Base-by-base conservation (phyloP, 2,329 filamentous ascomycete species). In the Botrytis tulipae region DNA sequence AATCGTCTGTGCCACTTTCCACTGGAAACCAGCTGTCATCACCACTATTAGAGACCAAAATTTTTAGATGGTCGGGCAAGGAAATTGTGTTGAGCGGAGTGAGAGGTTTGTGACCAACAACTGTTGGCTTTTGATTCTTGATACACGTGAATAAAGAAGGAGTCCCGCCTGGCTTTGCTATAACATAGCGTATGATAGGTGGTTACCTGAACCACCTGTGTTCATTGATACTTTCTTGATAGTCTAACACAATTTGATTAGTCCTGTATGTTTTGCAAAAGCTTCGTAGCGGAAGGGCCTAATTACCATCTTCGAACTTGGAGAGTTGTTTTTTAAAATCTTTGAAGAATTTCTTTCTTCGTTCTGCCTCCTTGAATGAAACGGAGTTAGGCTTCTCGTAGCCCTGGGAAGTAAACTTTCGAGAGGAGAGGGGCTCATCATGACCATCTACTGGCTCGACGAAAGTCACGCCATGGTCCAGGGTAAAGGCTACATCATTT, bases 161-260 rank as follows among this genome's bases (percentile, higher is more conserved):
- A 20, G 10, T 14, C 5, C 10, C 5, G 12, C 7, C 9, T n/a
- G 40, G 32, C 18, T 29, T 40, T 71, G 69, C 69, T 62, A 62
- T 59, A 22, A 71, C 40, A 22, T 48, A 71, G 9, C 69, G 69
- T 40, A 71, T 32, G 9, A 10, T 22, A n/a, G 69, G 69, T 18
- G 20, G 7, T 20, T 51, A 22, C 14, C n/a, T 42, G 37, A 40
- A 12, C 16, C n/a, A 51, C 4, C 16, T 20, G 32, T 46, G 8
- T 12, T 14, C 9, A 16, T 18, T 32, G 16, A 32, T 12, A 32
- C 22, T 12, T 22, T n/a, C 61, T 46, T 29, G 40, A 44, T 29
- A 46, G 4, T 16, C 16, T 22, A 51, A n/a, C 48, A 51, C 25
- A n/a, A 51, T 14, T 51, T n/a, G 12, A n/a, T 51, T 3, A 51